Base-by-base conservation (phyloP, 2,329 filamentous ascomycete genomes). In the Diplodia intermedia region DNA sequence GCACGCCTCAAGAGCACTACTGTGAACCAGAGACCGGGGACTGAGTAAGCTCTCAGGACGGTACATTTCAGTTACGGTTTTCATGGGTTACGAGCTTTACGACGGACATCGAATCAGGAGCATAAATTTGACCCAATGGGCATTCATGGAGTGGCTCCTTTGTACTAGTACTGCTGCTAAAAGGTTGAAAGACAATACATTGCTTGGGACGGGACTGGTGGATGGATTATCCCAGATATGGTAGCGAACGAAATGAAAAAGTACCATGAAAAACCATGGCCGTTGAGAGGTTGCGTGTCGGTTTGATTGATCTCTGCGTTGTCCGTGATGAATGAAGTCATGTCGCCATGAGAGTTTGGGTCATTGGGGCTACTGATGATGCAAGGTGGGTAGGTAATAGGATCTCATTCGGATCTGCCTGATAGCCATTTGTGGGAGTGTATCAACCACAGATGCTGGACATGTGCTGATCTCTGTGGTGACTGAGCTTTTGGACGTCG, bases 1-100 rank as follows among this genome's bases (percentile, higher is more conserved):
- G 23, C 38, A 29, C n/a, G n/a, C 20, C 9, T n/a, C 14, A 65
- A 31, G 61, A 40, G 12, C 40, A 43, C 29, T 26, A 36, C 23
- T 7, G 26, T 20, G 40, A n/a, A 33, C 5, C n/a, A 12, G 14
- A 40, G 54, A 50, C 9, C 40, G 15, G 40, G 7, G 23, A 33
- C 11, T 31, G 14, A 33, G n/a, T 12, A 36, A 43, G n/a, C 26
- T 53, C 20, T 33, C 12, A 52, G 26, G n/a, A 7, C 33, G n/a
- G 12, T n/a, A 38, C 11, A 36, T 12, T 63, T 63, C 43, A 40
- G 23, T 9, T n/a, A 38, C 18, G 31, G 29, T 52, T 63, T 55
- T 52, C 36, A 65, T 18, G 62, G 50, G 62, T 47, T 31, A 65
- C 52, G 62, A 65, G 62, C 38, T 65, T 56, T 55, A 65, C 29